Percentiles rank a stretch among this genome's conserved stretches.
phyloP scores from a whole-genome alignment of 306 rosid genomes.

The Rubus parviflorus region DNA sequence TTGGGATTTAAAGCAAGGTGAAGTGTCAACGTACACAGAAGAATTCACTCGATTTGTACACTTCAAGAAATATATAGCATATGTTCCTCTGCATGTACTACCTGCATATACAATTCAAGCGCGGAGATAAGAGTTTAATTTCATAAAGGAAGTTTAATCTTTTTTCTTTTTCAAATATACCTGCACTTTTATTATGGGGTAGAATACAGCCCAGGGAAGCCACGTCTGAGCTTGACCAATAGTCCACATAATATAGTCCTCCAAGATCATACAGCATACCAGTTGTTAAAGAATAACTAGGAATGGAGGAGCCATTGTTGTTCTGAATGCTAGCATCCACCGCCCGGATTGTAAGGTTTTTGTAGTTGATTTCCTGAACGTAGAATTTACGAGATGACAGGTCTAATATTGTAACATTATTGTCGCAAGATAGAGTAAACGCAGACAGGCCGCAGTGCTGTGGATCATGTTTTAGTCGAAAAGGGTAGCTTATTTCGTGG shows the following conservation, averaged over 20 bases:
- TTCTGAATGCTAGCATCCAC: not conserved
- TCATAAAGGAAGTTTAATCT: too few relatives aligned
- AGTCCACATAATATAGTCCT: rapidly evolving
- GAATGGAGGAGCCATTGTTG: constrained; percentile 3
- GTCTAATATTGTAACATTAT: constrained; percentile 5
- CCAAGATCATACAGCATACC: too few relatives aligned
- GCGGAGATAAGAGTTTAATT: too few relatives aligned
- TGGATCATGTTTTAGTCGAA: not conserved
- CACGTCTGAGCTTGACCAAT: too few relatives aligned
- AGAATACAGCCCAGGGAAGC: not conserved
- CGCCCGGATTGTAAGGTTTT: not conserved
- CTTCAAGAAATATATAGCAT: not conserved
- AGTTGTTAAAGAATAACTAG: not conserved
- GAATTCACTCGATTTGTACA: not conserved
- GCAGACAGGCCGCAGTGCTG: not conserved
- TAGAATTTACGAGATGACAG: not conserved
- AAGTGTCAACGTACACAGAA: not conserved
- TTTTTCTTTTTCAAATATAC: too few relatives aligned
- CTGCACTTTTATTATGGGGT: too few relatives aligned
- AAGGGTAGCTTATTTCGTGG: not conserved
- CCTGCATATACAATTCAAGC: too few relatives aligned
- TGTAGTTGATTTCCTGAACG: constrained; percentile 35
- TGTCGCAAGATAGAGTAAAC: not conserved
- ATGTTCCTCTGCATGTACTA: too few relatives aligned
- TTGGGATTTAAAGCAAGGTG: not conserved